Base-by-base conservation (phyloP, 176 grass and related monocot species). In the Carex kokanica region DNA sequence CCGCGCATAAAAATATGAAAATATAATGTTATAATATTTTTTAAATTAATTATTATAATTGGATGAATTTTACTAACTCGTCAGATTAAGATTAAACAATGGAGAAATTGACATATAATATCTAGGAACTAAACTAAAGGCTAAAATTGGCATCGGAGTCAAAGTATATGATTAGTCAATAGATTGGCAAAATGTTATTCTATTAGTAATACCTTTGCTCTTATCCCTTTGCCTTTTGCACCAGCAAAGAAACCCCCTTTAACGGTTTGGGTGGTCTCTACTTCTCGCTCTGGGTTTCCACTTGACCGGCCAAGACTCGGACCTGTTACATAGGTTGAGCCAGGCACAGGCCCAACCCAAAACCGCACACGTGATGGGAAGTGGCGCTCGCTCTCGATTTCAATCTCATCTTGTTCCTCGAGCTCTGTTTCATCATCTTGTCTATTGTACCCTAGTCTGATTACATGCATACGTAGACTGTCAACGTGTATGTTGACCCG, bases 231-330 rank as follows among this genome's bases (percentile, higher is more conserved):
- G 81, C 57, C 40, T 51, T 82, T 79, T 45, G 55, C 5, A 43
- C 83, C 32, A 53, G 83, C 31, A 31, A 54, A 5, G 83, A 94
- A 92, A 29, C 86, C 56, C 17, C 94, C 92, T 80, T 88, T 94
- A 34, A 97, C 73, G 1, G 84, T 91, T 74, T 92, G 90, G 27
- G 83, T 92, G 62, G 54, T 71, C 86, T 97, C 95, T 36, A 94
- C 88, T 70, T 97, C 92, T 20, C 83, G 73, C 13, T 88, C 92
- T 12, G 95, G 92, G 87, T 97, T 97, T 51, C 92, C 92, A 18
- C 85, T 94, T 59, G 95, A 97, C 45, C 92, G 92, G 24, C 95
- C 95, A 25, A 97, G 92, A 84, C 87, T 97, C 1, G 92, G 95
- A 2, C 95, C 92, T 0, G 90, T 87, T 20, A 92, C 95, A 65